These are phyloP conservation scores for Adansonia rubrostipa DNA, from an alignment of 441 rosid genomes.

Conservation along the genomic window DNA sequence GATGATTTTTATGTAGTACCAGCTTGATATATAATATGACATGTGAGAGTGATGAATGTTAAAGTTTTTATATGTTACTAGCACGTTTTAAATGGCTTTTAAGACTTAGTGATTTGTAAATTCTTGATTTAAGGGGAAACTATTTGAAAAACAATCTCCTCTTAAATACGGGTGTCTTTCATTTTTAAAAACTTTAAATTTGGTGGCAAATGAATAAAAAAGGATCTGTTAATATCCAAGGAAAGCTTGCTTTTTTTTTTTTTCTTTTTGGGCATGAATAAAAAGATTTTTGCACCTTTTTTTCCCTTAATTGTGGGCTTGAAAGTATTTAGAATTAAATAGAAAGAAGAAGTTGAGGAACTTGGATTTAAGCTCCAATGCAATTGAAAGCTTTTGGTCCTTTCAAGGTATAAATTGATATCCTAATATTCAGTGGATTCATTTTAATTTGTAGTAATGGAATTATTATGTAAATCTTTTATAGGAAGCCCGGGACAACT, in stretches of 20 bases:
- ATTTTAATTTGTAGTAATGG: too few relatives aligned
- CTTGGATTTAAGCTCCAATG: not conserved
- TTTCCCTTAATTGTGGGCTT: not conserved
- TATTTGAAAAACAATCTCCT: not conserved
- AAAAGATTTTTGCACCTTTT: not conserved
- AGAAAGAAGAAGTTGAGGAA: not conserved
- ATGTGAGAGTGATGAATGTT: not conserved
- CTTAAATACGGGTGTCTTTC: not conserved
- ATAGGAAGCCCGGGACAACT: too few relatives aligned
- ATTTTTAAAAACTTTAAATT: not conserved
- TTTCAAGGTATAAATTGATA: not conserved
- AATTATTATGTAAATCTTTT: too few relatives aligned
- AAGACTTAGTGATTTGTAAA: not conserved
- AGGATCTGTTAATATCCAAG: conserved; percentile 20
- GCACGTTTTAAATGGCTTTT: not conserved
- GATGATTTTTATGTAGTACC: not conserved
- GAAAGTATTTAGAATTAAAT: not conserved
- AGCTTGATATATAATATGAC: not conserved
- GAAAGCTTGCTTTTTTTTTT: not conserved
- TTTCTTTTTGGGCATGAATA: not conserved
- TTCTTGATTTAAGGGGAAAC: not conserved
- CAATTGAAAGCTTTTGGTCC: not conserved
- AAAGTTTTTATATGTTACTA: not conserved
- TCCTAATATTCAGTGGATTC: too few relatives aligned
- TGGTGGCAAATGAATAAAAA: not conserved